Percentiles rank a stretch among this genome's conserved stretches.
Evolutionary conservation across 768 basidiomycete genomes (phyloP).

Genomic region (Rubroboletus pulcherrimus): DNA sequence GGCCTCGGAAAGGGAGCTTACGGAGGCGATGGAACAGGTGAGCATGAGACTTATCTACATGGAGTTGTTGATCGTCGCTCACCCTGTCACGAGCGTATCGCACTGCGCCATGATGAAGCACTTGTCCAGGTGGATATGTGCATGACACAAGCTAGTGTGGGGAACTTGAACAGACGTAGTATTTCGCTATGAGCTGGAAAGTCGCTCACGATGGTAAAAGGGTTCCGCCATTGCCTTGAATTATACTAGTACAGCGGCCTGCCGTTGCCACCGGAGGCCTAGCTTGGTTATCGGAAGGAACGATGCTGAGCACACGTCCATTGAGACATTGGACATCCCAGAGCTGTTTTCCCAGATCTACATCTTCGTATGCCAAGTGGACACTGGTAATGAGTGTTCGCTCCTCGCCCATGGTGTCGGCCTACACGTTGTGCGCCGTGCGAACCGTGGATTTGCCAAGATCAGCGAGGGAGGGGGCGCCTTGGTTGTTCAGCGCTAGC

Average conservation of each 20-base stretch:
- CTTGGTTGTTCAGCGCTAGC: neutral
- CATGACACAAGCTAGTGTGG: constrained; percentile 47
- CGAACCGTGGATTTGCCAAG: neutral
- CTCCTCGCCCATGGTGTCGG: neutral
- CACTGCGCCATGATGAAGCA: constrained; percentile 61
- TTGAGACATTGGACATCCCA: constrained; percentile 32
- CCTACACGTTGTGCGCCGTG: neutral
- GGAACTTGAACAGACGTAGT: constrained; percentile 13
- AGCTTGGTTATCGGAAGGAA: constrained; percentile 10
- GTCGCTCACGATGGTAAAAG: constrained; percentile 32
- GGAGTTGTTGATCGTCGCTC: constrained; percentile 12
- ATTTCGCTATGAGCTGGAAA: neutral
- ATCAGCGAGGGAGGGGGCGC: neutral
- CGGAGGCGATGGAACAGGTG: neutral
- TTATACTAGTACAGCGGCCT: neutral
- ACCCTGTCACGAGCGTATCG: constrained; percentile 51
- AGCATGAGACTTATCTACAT: neutral
- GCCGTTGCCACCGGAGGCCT: neutral
- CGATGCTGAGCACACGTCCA: constrained; percentile 27
- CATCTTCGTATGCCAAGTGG: constrained; percentile 30
- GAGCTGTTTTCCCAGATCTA: constrained; percentile 22
- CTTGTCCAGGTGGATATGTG: constrained; percentile 67
- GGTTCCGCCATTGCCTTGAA: constrained; percentile 28
- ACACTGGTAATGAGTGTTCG: constrained; percentile 25
- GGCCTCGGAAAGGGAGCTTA: constrained; percentile 55